Percentiles rank a stretch among this genome's conserved stretches.
Conservation (phyloP, 2,329 filamentous ascomycete species). For the Nemania serpens region DNA sequence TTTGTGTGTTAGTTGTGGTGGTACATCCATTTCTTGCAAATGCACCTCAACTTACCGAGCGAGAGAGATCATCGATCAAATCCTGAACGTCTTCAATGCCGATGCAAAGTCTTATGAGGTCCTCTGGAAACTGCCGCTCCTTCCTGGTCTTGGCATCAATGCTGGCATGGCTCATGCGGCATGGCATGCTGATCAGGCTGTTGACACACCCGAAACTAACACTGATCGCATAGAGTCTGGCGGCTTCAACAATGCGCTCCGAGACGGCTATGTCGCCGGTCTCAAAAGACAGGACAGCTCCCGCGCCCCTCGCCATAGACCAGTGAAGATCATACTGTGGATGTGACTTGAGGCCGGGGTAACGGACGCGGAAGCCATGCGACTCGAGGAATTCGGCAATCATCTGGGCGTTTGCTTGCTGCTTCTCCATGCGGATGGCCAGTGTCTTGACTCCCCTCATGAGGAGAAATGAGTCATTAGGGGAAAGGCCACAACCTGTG, state of each 20-base stretch:
- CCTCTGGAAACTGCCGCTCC: constrained; percentile 92
- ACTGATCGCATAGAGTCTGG: constrained; percentile 90
- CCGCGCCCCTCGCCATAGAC: constrained; percentile 91
- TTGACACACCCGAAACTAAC: constrained; percentile 99
- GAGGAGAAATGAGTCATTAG: constrained; percentile 94
- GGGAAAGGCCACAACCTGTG: constrained; percentile 89
- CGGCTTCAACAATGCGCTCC: constrained; percentile 91
- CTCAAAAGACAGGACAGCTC: constrained; percentile 94
- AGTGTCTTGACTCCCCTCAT: constrained; percentile 96
- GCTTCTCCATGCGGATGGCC: constrained; percentile 97
- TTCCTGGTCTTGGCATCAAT: constrained; percentile 93
- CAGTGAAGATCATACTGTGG: constrained; percentile 96
- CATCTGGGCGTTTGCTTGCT: constrained; percentile 86
- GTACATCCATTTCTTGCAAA: neutral
- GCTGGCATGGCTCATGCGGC: constrained; percentile 98
- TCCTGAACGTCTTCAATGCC: constrained; percentile 94
- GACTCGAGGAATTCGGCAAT: constrained; percentile 92
- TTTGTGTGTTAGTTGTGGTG: constrained; percentile 34
- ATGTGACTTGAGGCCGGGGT: constrained; percentile 91
- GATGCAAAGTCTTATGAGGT: constrained; percentile 93
- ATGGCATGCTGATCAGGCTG: constrained; percentile 98
- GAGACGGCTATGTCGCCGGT: constrained; percentile 84
- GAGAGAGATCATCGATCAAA: constrained; percentile 87
- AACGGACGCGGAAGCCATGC: constrained; percentile 92
- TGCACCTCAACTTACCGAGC: constrained; percentile 70